A percentile compares a stretch with the other conserved stretches of the same genome.
Evolutionary conservation across 768 basidiomycete genomes (phyloP).

Genomic region (Lactarius deliciosus): DNA sequence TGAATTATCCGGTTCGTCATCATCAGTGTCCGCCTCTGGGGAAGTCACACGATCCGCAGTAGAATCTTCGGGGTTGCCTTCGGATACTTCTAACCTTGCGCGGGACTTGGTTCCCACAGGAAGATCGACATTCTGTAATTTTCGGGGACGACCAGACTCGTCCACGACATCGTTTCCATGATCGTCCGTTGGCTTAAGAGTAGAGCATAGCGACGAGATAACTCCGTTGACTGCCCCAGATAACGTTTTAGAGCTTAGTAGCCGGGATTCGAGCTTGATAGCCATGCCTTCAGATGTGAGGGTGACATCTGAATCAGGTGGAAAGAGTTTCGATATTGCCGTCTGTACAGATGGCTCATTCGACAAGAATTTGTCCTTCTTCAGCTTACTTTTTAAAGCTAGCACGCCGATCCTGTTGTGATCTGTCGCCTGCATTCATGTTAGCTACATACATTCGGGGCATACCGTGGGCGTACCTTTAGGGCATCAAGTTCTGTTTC

Average conservation of each 20-base stretch:
- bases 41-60: background rate
- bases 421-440: slow-evolving; percentile 49
- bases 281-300: slow-evolving; percentile 42
- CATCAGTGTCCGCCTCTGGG: slow-evolving; percentile 33
- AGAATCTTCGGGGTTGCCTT: background rate
- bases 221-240: slow-evolving; percentile 55
- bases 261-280: slow-evolving; percentile 65
- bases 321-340: slow-evolving; percentile 37
- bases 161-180: background rate
- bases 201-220: slow-evolving; percentile 48
- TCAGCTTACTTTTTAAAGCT: slow-evolving; percentile 70
- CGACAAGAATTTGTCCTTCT: slow-evolving; percentile 63
- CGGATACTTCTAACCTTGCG: background rate
- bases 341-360: slow-evolving; percentile 41
- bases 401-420: slow-evolving; percentile 58
- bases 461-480: slow-evolving; percentile 50
- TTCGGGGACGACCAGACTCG: background rate
- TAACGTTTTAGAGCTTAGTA: slow-evolving; percentile 76
- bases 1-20: slow-evolving; percentile 48
- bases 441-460: background rate
- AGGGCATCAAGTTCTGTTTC: slow-evolving; percentile 61
- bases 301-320: background rate
- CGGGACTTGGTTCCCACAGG: background rate
- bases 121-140: background rate
- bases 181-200: slow-evolving; percentile 38